Conservation (phyloP, 345 rosid species). For the Euphorbia lathyris region DNA sequence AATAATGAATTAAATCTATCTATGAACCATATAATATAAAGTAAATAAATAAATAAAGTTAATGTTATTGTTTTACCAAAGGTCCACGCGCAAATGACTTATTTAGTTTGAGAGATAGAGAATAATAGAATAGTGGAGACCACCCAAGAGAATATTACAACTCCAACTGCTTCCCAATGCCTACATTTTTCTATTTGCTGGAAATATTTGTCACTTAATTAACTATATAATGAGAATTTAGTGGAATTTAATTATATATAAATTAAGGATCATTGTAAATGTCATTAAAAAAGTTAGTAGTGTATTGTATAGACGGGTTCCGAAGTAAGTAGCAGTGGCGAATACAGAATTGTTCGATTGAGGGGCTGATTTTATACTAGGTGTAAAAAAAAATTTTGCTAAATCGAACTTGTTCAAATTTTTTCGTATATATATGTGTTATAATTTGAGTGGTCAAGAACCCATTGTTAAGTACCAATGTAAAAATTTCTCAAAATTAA, state of each 20-base stretch:
- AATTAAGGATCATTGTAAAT: not conserved
- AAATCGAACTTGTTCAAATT: too few relatives aligned
- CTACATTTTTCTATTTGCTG: not conserved
- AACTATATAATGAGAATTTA: not conserved
- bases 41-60: not conserved
- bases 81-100: conserved; percentile 23
- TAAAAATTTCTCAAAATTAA: too few relatives aligned
- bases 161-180: conserved; percentile 17
- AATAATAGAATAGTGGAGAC: not conserved
- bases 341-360: too few relatives aligned
- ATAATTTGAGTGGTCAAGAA: too few relatives aligned
- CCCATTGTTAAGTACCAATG: too few relatives aligned
- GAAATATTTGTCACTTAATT: conserved; percentile 4
- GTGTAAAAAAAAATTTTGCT: too few relatives aligned
- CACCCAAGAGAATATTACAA: conserved; percentile 14
- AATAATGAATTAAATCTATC: not conserved
- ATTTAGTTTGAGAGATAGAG: not conserved
- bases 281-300: too few relatives aligned
- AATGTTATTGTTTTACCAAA: not conserved
- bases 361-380: too few relatives aligned
- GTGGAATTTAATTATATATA: not conserved
- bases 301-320: too few relatives aligned
- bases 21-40: too few relatives aligned
- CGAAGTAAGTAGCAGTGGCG: too few relatives aligned
- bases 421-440: too few relatives aligned